Base-by-base conservation (phyloP, 1,284 basidiomycete genomes). In the Ustilago sp. region DNA sequence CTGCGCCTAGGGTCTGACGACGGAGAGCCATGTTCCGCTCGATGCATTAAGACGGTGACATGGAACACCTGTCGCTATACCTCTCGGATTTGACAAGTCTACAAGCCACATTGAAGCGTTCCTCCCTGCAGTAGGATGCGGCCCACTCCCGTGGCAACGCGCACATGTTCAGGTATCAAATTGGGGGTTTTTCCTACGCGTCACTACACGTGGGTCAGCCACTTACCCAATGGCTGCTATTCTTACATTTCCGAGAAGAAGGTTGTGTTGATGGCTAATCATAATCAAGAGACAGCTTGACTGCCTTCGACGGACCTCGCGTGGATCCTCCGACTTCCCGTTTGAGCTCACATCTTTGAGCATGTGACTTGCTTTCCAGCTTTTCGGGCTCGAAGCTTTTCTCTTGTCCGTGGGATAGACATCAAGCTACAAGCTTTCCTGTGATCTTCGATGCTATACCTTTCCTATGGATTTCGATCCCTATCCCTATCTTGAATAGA, bases 61-160 rank as follows among this genome's bases (percentile, higher is more conserved):
- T 45, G 17, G 11, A 19, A 4, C 43, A 19, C 19, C n/a, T 45
- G 19, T 45, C 43, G n/a, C 43, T 19, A 45, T 19, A 45, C 43
- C 17, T 45, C 43, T 45, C n/a, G 8, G 11, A 11, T 45, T 45
- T 19, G 43, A 45, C n/a, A 19, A 7, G 43, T 45, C 43, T 45
- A 32, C 48, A 50, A 50, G 48, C 48, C 48, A 50, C 48, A 13
- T 3, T 32, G 23, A 8, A 50, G 28, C 9, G 8, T 17, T 38
- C 12, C 13, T 53, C 51, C 17, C 51, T 53, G 51, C 51, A 53
- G 15, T 36, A 19, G 34, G 17, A 53, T 53, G 51, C 51, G 31
- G 51, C n/a, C 34, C 13, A 4, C 11, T 53, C 51, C 51, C 51
- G 51, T 53, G 51, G 35, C 34, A 19, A 35, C 36, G 34, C 11